A percentile compares a stretch with the other conserved stretches of the same genome.
phyloP scores from a whole-genome alignment of 2,329 filamentous ascomycete genomes.

The Scedosporium apiospermum region DNA sequence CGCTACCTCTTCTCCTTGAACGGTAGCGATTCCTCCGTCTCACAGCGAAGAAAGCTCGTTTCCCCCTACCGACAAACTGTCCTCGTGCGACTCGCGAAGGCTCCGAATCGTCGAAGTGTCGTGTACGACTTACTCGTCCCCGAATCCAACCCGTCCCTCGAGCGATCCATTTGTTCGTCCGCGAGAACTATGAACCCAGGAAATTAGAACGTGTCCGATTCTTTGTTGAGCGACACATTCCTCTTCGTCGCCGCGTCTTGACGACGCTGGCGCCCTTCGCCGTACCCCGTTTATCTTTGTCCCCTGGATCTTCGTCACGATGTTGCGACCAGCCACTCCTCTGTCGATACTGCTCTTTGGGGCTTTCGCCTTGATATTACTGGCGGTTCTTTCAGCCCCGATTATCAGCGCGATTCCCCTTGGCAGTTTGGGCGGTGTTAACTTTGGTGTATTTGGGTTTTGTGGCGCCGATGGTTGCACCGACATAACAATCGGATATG shows the following conservation, averaged over 20 bases:
- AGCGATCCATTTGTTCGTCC: not conserved
- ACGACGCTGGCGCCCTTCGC: constrained; percentile 27
- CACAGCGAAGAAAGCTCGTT: too few relatives aligned
- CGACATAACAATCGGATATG: constrained; percentile 73
- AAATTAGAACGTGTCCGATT: not conserved
- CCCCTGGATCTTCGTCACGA: constrained; percentile 34
- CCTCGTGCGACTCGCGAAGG: too few relatives aligned
- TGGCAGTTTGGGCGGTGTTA: constrained; percentile 63
- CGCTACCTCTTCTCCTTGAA: too few relatives aligned
- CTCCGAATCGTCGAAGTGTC: too few relatives aligned
- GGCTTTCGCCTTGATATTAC: constrained; percentile 75
- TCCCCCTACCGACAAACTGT: too few relatives aligned
- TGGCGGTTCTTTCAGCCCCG: constrained; percentile 85
- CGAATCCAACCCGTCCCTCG: not conserved
- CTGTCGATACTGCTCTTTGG: constrained; percentile 75
- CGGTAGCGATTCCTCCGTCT: too few relatives aligned
- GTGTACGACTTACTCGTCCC: too few relatives aligned
- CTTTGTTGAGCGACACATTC: not conserved
- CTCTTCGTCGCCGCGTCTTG: constrained; percentile 29
- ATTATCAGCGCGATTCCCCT: constrained; percentile 80
- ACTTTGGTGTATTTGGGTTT: constrained; percentile 89
- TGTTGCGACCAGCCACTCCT: constrained; percentile 88
- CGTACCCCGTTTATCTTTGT: constrained; percentile 8
- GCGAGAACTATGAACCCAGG: not conserved
- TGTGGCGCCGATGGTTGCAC: constrained; percentile 60